phyloP scores from a whole-genome alignment of 345 rosid genomes.

The Physaria fendleri region DNA sequence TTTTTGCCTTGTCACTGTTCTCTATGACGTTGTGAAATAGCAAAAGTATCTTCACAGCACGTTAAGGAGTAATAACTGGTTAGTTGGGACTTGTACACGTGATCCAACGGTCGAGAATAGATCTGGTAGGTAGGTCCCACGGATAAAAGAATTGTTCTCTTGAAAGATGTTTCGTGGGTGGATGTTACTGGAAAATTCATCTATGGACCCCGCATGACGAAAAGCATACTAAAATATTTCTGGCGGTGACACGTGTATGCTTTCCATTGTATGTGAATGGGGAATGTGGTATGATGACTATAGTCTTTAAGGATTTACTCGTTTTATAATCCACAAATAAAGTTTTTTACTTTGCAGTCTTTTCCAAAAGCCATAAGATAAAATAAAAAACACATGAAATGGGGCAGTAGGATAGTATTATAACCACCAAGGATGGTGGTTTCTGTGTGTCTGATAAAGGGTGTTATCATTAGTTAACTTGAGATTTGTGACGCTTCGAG shows the following conservation, averaged over 20 bases:
- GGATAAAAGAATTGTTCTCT: neutral
- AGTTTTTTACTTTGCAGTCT: too few species aligned
- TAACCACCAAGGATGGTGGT: constrained; percentile 14
- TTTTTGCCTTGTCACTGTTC: constrained; percentile 9
- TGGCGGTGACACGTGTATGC: constrained; percentile 41
- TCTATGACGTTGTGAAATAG: neutral
- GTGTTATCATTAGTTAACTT: constrained; percentile 31
- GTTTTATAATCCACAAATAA: too few species aligned
- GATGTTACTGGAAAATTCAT: neutral
- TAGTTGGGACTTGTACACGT: constrained; percentile 3
- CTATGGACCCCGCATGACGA: constrained; percentile 18
- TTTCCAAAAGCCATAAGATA: neutral
- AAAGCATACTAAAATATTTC: constrained; percentile 29
- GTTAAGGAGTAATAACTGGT: constrained; percentile 11
- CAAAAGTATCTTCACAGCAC: constrained; percentile 18
- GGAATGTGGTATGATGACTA: too few species aligned
- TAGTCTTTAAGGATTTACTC: too few species aligned
- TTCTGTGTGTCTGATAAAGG: neutral
- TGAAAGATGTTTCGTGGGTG: constrained; percentile 13
- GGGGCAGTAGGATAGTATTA: neutral
- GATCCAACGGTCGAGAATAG: constrained; percentile 36
- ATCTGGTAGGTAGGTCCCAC: constrained; percentile 3
- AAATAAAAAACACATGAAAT: too few species aligned
- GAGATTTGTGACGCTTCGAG: constrained; percentile 73
- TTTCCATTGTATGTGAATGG: neutral